Evolutionary conservation across 1,139 yeast species (phyloP).

Genomic region (Casaregolazyma lundiana): DNA sequence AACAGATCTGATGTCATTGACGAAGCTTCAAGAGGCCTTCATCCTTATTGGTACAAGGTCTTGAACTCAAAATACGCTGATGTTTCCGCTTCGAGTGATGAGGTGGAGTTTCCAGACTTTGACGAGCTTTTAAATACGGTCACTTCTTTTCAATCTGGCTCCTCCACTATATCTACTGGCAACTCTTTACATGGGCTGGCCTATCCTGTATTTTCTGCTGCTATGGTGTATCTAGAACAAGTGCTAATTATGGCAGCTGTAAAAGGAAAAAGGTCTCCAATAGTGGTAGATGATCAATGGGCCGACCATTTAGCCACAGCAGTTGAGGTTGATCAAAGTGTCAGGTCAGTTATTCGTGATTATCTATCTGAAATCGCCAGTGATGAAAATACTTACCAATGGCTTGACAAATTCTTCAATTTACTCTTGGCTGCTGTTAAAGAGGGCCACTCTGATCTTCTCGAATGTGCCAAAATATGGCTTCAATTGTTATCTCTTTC

Average conservation of each 20-base stretch:
- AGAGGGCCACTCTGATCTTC: slow-evolving; percentile 14
- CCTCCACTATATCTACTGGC: slow-evolving; percentile 9
- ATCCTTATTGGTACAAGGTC: slow-evolving; percentile 64
- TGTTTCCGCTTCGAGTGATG: slow-evolving; percentile 10
- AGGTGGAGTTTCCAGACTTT: slow-evolving; percentile 31
- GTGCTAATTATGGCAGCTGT: slow-evolving; percentile 64
- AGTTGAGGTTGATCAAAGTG: slow-evolving; percentile 54
- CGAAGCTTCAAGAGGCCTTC: slow-evolving; percentile 76
- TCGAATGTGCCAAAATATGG: slow-evolving; percentile 28
- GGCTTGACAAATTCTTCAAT: slow-evolving; percentile 26
- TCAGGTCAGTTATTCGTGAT: slow-evolving; percentile 38
- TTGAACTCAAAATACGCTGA: slow-evolving; percentile 21
- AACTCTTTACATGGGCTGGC: slow-evolving; percentile 14
- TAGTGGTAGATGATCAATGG: slow-evolving; percentile 76
- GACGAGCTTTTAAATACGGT: slow-evolving; percentile 20
- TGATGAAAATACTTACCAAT: slow-evolving; percentile 6
- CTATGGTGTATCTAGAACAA: slow-evolving; percentile 36
- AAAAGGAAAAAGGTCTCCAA: slow-evolving; percentile 46
- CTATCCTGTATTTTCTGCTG: slow-evolving; percentile 31
- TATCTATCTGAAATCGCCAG: slow-evolving; percentile 19
- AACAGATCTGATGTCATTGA: slow-evolving; percentile 72
- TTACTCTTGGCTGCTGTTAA: slow-evolving; percentile 38
- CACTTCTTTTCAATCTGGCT: slow-evolving; percentile 4
- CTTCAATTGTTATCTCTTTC: slow-evolving; percentile 24
- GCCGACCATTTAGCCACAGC: slow-evolving; percentile 66